Percentiles rank a stretch among this genome's conserved stretches.
Evolutionary conservation across 2,329 filamentous ascomycete species (phyloP).

Genomic region (Pseudogymnoascus sp.): DNA sequence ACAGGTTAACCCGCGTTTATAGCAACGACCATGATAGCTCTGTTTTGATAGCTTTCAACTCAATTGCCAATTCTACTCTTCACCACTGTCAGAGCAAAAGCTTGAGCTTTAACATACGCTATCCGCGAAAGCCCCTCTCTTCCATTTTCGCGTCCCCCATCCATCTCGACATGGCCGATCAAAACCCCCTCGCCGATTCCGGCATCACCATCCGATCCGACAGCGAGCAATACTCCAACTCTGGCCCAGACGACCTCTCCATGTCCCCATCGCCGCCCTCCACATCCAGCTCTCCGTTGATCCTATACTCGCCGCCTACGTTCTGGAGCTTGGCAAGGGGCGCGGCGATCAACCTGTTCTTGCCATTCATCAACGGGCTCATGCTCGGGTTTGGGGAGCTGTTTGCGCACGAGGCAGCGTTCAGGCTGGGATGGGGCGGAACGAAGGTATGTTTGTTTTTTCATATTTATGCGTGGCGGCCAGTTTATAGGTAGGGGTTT

Average conservation of each 20-base stretch:
- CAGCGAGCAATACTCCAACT: constrained; percentile 73
- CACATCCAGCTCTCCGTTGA: constrained; percentile 42
- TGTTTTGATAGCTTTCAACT: not conserved
- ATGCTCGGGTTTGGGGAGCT: constrained; percentile 98
- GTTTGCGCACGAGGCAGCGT: constrained; percentile 93
- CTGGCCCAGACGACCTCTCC: constrained; percentile 54
- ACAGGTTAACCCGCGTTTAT: not conserved
- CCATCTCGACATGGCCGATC: constrained; percentile 42
- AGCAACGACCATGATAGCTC: not conserved
- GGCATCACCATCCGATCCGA: constrained; percentile 74
- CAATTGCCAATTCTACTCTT: not conserved
- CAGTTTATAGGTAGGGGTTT: not conserved
- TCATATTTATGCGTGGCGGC: not conserved
- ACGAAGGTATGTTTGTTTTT: constrained; percentile 64
- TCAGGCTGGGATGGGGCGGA: constrained; percentile 83
- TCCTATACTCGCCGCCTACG: constrained; percentile 84
- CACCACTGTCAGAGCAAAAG: not conserved
- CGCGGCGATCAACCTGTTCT: constrained; percentile 87
- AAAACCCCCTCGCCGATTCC: constrained; percentile 57
- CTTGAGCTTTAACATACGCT: not conserved
- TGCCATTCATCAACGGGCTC: constrained; percentile 95
- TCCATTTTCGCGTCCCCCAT: constrained; percentile 12
- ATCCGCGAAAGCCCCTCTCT: not conserved
- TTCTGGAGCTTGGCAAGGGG: constrained; percentile 79
- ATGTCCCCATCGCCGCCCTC: constrained; percentile 52